These are phyloP conservation scores for Decorospora gaudefroyi DNA, from an alignment of 2,329 filamentous ascomycete species.

Conservation along the genomic window DNA sequence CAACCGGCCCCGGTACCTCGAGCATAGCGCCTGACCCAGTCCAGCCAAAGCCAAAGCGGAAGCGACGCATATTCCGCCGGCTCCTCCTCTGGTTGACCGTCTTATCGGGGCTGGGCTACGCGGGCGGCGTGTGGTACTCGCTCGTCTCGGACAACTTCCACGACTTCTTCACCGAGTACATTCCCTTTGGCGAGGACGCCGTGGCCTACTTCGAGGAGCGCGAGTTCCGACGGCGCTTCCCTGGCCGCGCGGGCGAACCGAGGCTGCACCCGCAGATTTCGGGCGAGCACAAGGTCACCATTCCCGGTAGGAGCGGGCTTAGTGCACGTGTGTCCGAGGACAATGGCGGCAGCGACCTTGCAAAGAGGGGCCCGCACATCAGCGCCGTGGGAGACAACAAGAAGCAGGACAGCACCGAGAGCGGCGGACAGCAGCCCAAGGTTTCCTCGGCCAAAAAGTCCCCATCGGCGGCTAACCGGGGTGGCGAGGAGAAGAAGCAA, in stretches of 20 bases:
- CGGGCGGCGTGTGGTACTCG: conserved; percentile 88
- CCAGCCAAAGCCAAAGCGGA: conserved; percentile 61
- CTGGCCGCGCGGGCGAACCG: conserved; percentile 48
- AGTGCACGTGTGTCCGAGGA: conserved; percentile 76
- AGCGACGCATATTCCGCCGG: conserved; percentile 70
- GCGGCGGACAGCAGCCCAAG: conserved; percentile 26
- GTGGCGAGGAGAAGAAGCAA: conserved; percentile 40
- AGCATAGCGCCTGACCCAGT: conserved; percentile 50
- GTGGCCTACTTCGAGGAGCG: conserved; percentile 95
- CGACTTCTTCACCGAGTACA: conserved; percentile 97
- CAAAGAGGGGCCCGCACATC: conserved; percentile 60
- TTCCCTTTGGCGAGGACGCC: conserved; percentile 91
- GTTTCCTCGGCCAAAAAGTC: conserved; percentile 31
- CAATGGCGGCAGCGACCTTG: conserved; percentile 49
- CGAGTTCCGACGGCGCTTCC: conserved; percentile 88
- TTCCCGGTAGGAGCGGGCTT: conserved; percentile 82
- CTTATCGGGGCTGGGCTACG: conserved; percentile 77
- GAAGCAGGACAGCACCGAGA: conserved; percentile 12
- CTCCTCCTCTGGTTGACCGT: conserved; percentile 77
- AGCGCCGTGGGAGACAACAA: conserved; percentile 61
- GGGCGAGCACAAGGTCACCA: conserved; percentile 72
- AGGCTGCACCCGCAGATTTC: conserved; percentile 54
- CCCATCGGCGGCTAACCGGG: conserved; percentile 25
- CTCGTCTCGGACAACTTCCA: conserved; percentile 97
- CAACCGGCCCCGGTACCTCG: conserved; percentile 51